Evolutionary conservation across 805 yeast species (phyloP), one percentile per base, ranked within the genome.

Genomic region (Yarrowia osloensis): DNA sequence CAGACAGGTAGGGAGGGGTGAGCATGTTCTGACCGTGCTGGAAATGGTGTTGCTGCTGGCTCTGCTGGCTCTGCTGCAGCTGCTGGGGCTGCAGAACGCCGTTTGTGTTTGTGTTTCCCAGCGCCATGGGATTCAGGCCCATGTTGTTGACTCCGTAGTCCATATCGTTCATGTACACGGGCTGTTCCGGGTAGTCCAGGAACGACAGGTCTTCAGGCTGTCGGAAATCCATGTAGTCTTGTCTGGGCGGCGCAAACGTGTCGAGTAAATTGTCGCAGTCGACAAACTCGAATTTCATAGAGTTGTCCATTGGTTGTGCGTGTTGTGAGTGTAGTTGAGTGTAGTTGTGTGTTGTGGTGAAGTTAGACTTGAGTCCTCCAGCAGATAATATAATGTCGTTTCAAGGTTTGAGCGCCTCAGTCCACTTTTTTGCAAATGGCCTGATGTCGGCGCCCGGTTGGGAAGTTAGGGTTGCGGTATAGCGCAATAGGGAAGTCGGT

Each of bases 201-300:
- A 57, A 57, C 35, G 49, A 57, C 49, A 54, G 44, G 44, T 57
- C 63, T 28, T 57, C 63, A 4, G 47, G 47, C 49, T 39, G 63
- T 11, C 63, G 49, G 28, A 57, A 57, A 21, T 57, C 63, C 49
- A 57, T 39, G 39, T 57, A 57, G 21, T 57, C 63, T 37, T 57
- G 63, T 6, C 63, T 21, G 6, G 63, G 54, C 9, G 66, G 66
- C 40, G 52, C 66, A 46, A 61, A 61, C 22, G 54, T 44, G 54
- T 61, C 66, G 54, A 61, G 66, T 33, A 61, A 26, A 33, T 61
- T 61, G 52, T 61, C 66, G 66, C 66, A 61, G 29, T 61, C 66
- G 54, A 61, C 66, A 44, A 61, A 61, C 54, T 61, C 66, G 54
- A 61, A 61, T 26, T 61, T 61, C 54, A 61, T 46, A n/a, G 66